Evolutionary conservation across 164 flowering plant genomes (phyloP).

Genomic region (Santalum album): DNA sequence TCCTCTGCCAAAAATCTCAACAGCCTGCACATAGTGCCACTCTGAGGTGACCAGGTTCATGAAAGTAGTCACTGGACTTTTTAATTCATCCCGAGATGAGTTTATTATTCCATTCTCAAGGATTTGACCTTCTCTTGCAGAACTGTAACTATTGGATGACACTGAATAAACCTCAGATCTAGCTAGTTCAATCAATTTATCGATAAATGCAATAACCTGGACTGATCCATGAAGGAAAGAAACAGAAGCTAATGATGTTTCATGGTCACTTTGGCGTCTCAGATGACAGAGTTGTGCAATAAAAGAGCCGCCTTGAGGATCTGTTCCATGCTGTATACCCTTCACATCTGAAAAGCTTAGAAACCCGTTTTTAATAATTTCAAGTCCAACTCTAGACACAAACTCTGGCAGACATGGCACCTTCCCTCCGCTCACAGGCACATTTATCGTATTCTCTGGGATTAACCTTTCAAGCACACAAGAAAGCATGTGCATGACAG

Average conservation of each 20-base stretch:
- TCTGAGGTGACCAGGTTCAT: constrained; percentile 33
- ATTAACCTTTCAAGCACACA: constrained; percentile 48
- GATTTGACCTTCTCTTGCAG: constrained; percentile 37
- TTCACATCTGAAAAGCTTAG: constrained; percentile 23
- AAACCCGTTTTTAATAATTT: constrained; percentile 41
- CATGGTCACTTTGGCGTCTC: constrained; percentile 34
- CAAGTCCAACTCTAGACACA: constrained; percentile 62
- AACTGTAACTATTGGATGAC: constrained; percentile 8
- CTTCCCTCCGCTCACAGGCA: constrained; percentile 11
- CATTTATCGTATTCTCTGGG: constrained; percentile 27
- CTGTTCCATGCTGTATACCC: constrained; percentile 6
- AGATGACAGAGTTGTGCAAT: constrained; percentile 38
- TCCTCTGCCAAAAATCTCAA: constrained; percentile 83
- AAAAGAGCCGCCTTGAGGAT: constrained; percentile 29
- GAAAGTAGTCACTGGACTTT: constrained; percentile 23
- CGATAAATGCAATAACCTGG: constrained; percentile 33
- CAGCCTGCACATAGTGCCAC: constrained; percentile 39
- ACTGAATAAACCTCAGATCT: constrained; percentile 17
- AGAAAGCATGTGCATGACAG: constrained; percentile 58
- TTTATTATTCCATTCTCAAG: constrained; percentile 50
- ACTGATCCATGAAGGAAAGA: constrained; percentile 63
- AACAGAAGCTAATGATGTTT: constrained; percentile 53
- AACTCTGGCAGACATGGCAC: constrained; percentile 67
- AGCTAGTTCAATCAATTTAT: constrained; percentile 42
- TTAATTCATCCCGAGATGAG: constrained; percentile 34